phyloP scores from a whole-genome alignment of 345 rosid genomes.

The Capsella bursapastoris region DNA sequence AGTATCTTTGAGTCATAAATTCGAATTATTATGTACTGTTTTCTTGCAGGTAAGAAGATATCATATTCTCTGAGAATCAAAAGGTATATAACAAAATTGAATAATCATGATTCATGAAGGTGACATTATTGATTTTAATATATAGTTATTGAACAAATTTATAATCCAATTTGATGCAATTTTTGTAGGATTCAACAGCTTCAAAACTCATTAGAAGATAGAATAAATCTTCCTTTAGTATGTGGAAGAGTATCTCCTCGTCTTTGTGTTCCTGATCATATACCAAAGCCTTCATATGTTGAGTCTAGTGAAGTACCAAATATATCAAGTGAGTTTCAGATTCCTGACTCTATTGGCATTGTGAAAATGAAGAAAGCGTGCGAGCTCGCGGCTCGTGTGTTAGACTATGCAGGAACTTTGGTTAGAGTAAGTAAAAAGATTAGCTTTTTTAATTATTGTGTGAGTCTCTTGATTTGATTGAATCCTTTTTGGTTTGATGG shows the following conservation, averaged over 20 bases:
- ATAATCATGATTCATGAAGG: not conserved
- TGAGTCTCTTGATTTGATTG: not conserved
- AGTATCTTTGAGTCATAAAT: not conserved
- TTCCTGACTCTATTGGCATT: conserved; percentile 74
- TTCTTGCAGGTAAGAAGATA: conserved; percentile 44
- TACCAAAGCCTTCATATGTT: conserved; percentile 70
- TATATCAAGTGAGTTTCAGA: conserved; percentile 61
- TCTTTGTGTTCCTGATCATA: conserved; percentile 74
- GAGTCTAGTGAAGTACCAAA: conserved; percentile 54
- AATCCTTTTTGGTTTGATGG: not conserved
- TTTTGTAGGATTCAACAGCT: conserved; percentile 58
- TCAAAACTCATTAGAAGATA: conserved; percentile 43
- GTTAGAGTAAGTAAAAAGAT: conserved; percentile 62
- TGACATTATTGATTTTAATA: not conserved
- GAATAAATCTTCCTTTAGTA: conserved; percentile 57
- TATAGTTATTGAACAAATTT: not conserved
- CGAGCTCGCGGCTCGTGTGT: conserved; percentile 86
- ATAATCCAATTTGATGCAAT: not conserved
- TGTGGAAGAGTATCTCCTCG: conserved; percentile 76
- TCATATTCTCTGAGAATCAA: conserved; percentile 50
- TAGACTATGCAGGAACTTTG: conserved; percentile 73
- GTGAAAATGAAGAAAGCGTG: conserved; percentile 76
- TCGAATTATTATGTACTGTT: not conserved
- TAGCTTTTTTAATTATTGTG: not conserved
- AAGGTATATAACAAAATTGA: conserved; percentile 49